These are phyloP conservation scores for Fusarium floridanum DNA, from an alignment of 2,329 filamentous ascomycete genomes.

Conservation along the genomic window DNA sequence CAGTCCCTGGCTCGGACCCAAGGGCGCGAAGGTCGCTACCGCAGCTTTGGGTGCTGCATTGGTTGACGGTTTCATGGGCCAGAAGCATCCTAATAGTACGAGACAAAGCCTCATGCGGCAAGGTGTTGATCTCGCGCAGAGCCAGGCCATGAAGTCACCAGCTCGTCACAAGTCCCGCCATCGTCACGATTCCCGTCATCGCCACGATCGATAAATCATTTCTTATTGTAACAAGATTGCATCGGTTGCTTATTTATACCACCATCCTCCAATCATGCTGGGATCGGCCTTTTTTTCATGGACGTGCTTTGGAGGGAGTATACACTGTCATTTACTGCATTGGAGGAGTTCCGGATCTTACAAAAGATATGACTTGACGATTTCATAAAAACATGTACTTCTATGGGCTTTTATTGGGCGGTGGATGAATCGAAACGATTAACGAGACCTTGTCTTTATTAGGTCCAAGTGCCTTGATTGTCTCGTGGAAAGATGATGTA, in stretches of 20 bases:
- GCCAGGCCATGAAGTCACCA: constrained; percentile 21
- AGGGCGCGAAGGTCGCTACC: constrained; percentile 63
- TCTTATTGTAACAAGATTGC: neutral
- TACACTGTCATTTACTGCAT: neutral
- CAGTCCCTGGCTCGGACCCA: constrained; percentile 62
- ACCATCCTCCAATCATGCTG: neutral
- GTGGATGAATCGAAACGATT: neutral
- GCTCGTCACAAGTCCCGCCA: constrained; percentile 5
- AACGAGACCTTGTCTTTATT: neutral
- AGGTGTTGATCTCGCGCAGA: constrained; percentile 43
- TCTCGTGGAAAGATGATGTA: neutral
- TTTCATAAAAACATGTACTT: constrained; percentile 2
- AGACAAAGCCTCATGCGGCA: constrained; percentile 45
- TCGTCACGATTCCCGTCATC: constrained; percentile 2
- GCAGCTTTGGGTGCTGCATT: constrained; percentile 63
- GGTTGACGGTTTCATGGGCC: constrained; percentile 60
- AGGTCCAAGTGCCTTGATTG: neutral
- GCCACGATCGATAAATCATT: neutral
- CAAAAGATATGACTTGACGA: neutral
- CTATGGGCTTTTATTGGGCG: neutral
- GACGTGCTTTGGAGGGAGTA: neutral
- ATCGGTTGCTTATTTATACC: neutral
- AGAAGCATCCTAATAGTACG: constrained; percentile 48
- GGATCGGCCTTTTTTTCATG: neutral
- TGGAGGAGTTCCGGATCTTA: constrained; percentile 2